phyloP scores from a whole-genome alignment of 306 rosid genomes.

The Prunus padus region DNA sequence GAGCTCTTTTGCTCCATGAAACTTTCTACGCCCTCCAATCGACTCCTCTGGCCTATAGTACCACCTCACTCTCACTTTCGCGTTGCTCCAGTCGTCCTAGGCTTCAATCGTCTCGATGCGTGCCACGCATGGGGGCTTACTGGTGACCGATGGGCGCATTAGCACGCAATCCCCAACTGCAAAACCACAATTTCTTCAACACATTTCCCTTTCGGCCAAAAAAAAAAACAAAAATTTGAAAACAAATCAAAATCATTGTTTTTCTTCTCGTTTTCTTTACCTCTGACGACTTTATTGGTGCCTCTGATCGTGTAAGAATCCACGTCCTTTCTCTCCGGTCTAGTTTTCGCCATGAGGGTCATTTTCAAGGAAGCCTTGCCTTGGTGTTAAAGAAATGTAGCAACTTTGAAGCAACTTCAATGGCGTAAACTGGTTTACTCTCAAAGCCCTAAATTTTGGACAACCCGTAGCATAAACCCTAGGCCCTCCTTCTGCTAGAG shows the following conservation, averaged over 20 bases:
- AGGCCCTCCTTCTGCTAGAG: background rate
- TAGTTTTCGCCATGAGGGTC: conserved; percentile 72
- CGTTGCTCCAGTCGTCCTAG: conserved; percentile 48
- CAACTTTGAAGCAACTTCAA: conserved; percentile 11
- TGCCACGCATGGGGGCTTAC: conserved; percentile 76
- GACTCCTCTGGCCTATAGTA: conserved; percentile 89
- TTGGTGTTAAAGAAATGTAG: conserved; percentile 24
- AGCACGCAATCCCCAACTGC: conserved; percentile 65
- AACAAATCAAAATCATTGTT: background rate
- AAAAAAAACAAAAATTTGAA: background rate
- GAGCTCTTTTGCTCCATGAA: conserved; percentile 82
- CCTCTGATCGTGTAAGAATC: conserved; percentile 83
- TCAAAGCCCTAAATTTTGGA: conserved; percentile 11
- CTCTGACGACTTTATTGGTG: conserved; percentile 81
- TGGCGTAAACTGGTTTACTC: conserved; percentile 3
- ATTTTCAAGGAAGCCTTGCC: background rate
- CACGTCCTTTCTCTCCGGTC: conserved; percentile 65
- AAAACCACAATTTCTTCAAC: conserved; percentile 4
- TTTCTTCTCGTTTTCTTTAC: conserved; percentile 29
- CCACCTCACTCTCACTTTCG: conserved; percentile 75
- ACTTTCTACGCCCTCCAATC: conserved; percentile 79
- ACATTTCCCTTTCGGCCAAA: background rate
- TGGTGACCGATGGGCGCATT: conserved; percentile 76
- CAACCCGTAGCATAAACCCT: conserved; percentile 26
- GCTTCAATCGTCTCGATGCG: conserved; percentile 73